Conservation (phyloP, 2,329 filamentous ascomycete genomes). For the Orbilia oligospora region DNA sequence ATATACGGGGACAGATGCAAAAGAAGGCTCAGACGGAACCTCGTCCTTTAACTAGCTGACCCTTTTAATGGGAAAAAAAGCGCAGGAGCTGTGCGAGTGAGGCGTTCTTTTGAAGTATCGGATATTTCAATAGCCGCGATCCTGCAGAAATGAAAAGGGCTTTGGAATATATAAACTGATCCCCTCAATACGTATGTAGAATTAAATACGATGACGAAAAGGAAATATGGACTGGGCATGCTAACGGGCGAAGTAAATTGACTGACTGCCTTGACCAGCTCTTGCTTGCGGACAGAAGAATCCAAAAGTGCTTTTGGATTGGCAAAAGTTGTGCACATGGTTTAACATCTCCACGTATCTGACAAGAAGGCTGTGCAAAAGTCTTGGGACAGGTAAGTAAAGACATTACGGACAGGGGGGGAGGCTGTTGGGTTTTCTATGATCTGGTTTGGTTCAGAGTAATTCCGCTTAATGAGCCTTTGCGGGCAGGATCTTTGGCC, state of each 20-base stretch:
- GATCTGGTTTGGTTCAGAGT: conserved; percentile 10
- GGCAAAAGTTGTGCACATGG: conserved; percentile 29
- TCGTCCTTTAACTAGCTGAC: conserved; percentile 15
- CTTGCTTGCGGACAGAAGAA: conserved; percentile 29
- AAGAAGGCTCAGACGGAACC: conserved; percentile 15
- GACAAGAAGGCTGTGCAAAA: conserved; percentile 50
- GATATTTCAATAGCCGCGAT: conserved; percentile 43
- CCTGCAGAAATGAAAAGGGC: conserved; percentile 27
- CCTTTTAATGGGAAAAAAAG: conserved; percentile 38
- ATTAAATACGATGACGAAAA: conserved; percentile 28
- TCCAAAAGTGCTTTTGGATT: conserved; percentile 16
- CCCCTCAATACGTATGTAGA: background rate
- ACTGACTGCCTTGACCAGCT: conserved; percentile 55
- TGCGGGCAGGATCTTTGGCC: conserved; percentile 57
- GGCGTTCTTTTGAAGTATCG: conserved; percentile 36
- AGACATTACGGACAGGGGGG: conserved; percentile 57
- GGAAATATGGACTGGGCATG: conserved; percentile 19
- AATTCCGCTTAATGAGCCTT: conserved; percentile 54
- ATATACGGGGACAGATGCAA: conserved; percentile 24
- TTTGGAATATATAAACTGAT: conserved; percentile 42
- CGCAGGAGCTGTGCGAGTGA: conserved; percentile 39
- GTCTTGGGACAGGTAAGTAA: conserved; percentile 33
- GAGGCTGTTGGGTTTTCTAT: conserved; percentile 38
- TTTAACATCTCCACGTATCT: conserved; percentile 10
- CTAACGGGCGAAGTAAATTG: conserved; percentile 34